Evolutionary conservation across 192 early-diverging fungal genomes (phyloP).

Genomic region (Coemansia sp.): DNA sequence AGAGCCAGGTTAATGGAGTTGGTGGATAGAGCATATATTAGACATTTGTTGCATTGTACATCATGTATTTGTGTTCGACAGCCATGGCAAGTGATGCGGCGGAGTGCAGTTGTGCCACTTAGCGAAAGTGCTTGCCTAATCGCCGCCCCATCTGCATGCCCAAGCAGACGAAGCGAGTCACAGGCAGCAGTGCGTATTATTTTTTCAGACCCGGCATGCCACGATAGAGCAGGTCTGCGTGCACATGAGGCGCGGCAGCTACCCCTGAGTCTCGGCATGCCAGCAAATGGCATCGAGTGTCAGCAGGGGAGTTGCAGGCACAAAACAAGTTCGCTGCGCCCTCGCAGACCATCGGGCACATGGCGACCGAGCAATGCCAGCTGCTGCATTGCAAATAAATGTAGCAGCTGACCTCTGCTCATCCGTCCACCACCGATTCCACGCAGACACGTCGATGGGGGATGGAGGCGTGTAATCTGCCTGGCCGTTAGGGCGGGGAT

Average conservation of each 20-base stretch:
- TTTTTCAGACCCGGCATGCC: too few species aligned
- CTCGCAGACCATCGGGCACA: constrained; percentile 3
- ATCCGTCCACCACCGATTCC: constrained; percentile 3
- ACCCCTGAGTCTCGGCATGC: neutral
- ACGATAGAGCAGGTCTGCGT: too few species aligned
- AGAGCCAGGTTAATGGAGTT: neutral
- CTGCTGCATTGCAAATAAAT: neutral
- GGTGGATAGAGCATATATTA: neutral
- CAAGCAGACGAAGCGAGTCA: neutral
- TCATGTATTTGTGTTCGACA: neutral
- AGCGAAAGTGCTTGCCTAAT: neutral
- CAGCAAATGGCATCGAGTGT: neutral
- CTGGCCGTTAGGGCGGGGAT: neutral
- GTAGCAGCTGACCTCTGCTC: neutral
- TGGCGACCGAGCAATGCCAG: constrained; percentile 2
- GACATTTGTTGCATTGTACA: neutral
- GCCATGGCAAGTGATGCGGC: neutral
- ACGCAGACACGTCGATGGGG: constrained; percentile 1
- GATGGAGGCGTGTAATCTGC: neutral
- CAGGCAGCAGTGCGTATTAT: neutral
- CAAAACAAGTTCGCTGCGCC: neutral
- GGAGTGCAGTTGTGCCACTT: neutral
- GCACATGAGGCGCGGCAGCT: neutral
- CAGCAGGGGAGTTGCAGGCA: neutral
- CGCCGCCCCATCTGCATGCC: neutral